These are phyloP conservation scores for Eucalyptus regnans DNA, from an alignment of 345 rosid genomes.

Conservation along the genomic window DNA sequence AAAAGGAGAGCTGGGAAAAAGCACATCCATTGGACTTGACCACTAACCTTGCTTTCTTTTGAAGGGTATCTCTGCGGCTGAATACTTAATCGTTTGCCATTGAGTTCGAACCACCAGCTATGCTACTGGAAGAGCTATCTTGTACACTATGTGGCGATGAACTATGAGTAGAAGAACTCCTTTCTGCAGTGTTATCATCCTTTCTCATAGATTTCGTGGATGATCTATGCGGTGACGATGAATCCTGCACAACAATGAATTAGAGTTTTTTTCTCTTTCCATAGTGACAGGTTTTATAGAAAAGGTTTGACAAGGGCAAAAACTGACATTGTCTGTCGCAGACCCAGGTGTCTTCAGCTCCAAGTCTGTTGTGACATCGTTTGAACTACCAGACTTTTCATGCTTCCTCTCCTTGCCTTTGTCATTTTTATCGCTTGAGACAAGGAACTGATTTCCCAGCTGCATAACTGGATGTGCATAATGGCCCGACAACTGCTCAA, in stretches of 20 bases:
- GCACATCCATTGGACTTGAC: not conserved
- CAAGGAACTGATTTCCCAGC: conserved; percentile 17
- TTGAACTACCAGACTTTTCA: conserved; percentile 44
- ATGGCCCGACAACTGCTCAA: conserved; percentile 49
- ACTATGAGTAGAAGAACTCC: conserved; percentile 55
- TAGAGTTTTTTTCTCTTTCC: not conserved
- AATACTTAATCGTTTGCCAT: not conserved
- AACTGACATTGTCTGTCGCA: conserved; percentile 50
- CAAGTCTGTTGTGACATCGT: conserved; percentile 65
- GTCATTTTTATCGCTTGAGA: conserved; percentile 32
- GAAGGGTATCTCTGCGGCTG: not conserved
- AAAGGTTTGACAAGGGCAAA: not conserved
- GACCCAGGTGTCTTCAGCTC: conserved; percentile 91
- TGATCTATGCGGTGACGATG: conserved; percentile 32
- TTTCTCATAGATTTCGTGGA: conserved; percentile 25
- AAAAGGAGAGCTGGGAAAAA: not conserved
- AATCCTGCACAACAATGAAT: conserved; percentile 28
- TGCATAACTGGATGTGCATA: conserved; percentile 26
- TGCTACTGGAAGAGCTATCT: conserved; percentile 70
- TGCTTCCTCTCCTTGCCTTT: conserved; percentile 45
- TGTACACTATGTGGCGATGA: conserved; percentile 61
- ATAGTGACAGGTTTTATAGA: not conserved
- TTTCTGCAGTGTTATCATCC: conserved; percentile 27
- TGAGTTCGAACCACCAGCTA: conserved; percentile 34
- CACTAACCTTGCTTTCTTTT: not conserved